Conservation (phyloP, 139 green algal species). For the Pleodorina starrii region DNA sequence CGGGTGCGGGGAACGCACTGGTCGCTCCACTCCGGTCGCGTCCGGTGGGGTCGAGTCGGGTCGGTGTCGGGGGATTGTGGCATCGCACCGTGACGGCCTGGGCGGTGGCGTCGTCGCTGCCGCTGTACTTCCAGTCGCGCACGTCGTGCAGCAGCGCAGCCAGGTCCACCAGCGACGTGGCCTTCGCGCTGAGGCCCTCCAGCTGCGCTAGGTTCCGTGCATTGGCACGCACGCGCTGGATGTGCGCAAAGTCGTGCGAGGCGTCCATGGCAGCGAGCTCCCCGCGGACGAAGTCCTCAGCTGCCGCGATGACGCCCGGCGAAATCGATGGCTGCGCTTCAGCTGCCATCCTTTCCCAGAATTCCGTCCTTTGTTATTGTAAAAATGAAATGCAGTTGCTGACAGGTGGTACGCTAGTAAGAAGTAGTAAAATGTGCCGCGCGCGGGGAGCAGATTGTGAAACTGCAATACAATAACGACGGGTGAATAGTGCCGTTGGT, state of each 20-base stretch:
- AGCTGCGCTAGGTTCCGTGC: slow-evolving; percentile 42
- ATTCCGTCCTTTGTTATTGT: too few relatives aligned
- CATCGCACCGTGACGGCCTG: slow-evolving; percentile 51
- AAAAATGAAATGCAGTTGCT: too few relatives aligned
- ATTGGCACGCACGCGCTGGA: slow-evolving; percentile 58
- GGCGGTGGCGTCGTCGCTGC: neutral
- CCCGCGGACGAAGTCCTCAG: slow-evolving; percentile 42
- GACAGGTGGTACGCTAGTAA: too few relatives aligned
- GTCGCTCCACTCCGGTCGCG: neutral
- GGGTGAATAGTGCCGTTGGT: too few relatives aligned
- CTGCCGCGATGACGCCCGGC: neutral
- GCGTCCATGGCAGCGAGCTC: slow-evolving; percentile 42
- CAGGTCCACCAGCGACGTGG: slow-evolving; percentile 67
- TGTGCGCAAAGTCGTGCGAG: slow-evolving; percentile 55
- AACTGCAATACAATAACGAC: too few relatives aligned
- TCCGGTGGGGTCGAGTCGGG: neutral
- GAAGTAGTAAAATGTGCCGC: too few relatives aligned
- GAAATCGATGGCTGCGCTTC: too few relatives aligned
- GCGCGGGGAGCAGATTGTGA: too few relatives aligned
- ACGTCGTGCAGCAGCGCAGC: slow-evolving; percentile 81
- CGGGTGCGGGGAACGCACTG: neutral
- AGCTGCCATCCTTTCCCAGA: too few relatives aligned
- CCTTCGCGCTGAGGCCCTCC: slow-evolving; percentile 48
- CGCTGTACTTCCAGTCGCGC: slow-evolving; percentile 74
- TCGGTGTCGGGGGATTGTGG: too few relatives aligned